A percentile compares a stretch with the other conserved stretches of the same genome.
Evolutionary conservation across 495 filamentous ascomycete genomes (phyloP).

Genomic region (Trypethelium eluteriae): DNA sequence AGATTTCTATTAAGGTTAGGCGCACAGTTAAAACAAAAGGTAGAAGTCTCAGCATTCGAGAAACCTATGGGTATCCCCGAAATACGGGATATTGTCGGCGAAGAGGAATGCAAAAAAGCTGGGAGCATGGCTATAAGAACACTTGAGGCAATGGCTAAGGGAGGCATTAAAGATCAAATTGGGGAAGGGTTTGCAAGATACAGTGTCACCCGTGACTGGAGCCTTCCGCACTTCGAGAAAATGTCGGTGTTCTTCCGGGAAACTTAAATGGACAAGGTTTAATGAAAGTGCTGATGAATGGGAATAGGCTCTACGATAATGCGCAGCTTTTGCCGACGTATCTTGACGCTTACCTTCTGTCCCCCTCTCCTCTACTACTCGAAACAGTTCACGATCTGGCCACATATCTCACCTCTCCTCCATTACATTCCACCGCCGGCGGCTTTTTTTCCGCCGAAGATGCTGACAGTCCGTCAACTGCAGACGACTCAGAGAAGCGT

Average conservation of each 20-base stretch:
- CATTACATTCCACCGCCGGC: constrained; percentile 57
- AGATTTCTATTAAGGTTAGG: constrained; percentile 72
- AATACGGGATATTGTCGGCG: constrained; percentile 78
- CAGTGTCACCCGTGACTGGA: constrained; percentile 86
- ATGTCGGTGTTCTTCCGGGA: constrained; percentile 45
- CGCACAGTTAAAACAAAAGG: constrained; percentile 25
- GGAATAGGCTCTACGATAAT: constrained; percentile 67
- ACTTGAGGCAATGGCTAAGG: constrained; percentile 70
- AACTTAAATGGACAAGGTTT: neutral
- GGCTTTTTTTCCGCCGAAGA: constrained; percentile 89
- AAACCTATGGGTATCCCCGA: constrained; percentile 49
- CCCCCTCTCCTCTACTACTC: constrained; percentile 61
- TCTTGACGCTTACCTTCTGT: constrained; percentile 76
- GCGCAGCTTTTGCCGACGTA: constrained; percentile 80
- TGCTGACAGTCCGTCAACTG: constrained; percentile 74
- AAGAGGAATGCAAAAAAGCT: constrained; percentile 66
- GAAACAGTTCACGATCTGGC: constrained; percentile 76
- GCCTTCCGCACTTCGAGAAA: constrained; percentile 93
- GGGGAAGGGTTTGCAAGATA: constrained; percentile 87
- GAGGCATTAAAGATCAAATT: constrained; percentile 87
- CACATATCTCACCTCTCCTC: constrained; percentile 67
- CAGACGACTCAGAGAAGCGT: constrained; percentile 71
- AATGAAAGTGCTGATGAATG: neutral
- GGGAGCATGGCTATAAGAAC: constrained; percentile 76
- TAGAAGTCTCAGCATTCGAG: too few relatives aligned